These are phyloP conservation scores for Coemansia sp. DNA, from an alignment of 192 early-diverging fungal genomes.

Conservation along the genomic window DNA sequence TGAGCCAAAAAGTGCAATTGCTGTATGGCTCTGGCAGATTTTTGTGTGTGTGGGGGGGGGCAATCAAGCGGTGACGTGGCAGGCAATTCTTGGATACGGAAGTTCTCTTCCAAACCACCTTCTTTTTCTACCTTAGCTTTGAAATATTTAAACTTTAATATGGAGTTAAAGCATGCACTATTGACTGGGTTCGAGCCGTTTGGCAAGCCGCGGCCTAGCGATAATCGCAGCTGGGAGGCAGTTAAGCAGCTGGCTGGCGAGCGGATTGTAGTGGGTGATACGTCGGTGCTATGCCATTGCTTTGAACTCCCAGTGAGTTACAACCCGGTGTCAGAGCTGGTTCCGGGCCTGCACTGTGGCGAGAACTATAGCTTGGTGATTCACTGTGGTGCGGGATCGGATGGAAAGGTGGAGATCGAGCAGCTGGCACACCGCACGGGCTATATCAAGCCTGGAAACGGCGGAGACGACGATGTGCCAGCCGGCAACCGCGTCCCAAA, in stretches of 20 bases:
- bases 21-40: no score
- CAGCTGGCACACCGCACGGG: constrained; percentile 56
- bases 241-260: constrained; percentile 30
- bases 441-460: constrained; percentile 57
- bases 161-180: constrained; percentile 29
- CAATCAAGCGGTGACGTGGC: constrained; percentile 18
- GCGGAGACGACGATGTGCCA: constrained; percentile 39
- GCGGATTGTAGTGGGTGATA: constrained; percentile 8
- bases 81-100: background rate
- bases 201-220: constrained; percentile 38
- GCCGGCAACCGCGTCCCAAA: constrained; percentile 33
- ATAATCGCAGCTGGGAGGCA: constrained; percentile 58
- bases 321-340: constrained; percentile 42
- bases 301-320: constrained; percentile 65
- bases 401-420: constrained; percentile 55
- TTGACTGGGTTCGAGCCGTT: constrained; percentile 60
- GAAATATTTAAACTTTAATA: background rate
- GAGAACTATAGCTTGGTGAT: constrained; percentile 55
- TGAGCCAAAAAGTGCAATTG: no score
- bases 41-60: no score
- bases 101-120: background rate
- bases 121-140: background rate
- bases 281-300: constrained; percentile 31
- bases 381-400: constrained; percentile 58
- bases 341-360: constrained; percentile 51